Evolutionary conservation across 495 filamentous ascomycete species (phyloP), one percentile per base, ranked within the genome.

Genomic region (Penicillium samsonianum): DNA sequence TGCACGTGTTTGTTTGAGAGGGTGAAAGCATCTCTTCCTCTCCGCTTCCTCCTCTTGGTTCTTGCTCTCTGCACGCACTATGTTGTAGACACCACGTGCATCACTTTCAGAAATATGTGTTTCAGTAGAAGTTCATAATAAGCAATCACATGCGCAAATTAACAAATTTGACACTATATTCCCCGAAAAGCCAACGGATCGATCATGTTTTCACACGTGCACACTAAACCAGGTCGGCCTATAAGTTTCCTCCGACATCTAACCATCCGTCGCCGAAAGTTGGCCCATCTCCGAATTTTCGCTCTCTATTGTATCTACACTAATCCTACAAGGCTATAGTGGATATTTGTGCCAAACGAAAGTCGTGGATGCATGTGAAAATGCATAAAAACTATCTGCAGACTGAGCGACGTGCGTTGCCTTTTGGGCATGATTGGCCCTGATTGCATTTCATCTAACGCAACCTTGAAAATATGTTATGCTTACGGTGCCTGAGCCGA

Each of bases 401-500:
- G 22, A 16, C n/a, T 12, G 14, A 26, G 7, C 12, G 33, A 35
- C 35, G 49, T 51, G 49, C 22, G 22, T 35, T 14, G 20, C 5
- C n/a, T 38, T 38, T 22, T 12, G 7, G n/a, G 11, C 22, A 28
- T 51, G 49, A 51, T 51, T 51, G 49, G 49, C 23, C 23, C 33
- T 17, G 3, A 28, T 5, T 51, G 16, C 35, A 40, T 37, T 14
- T 12, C 12, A 5, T 16, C 6, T 14, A 17, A 30, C n/a, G 5
- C 11, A 2, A n/a, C n/a, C n/a, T n/a, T n/a, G n/a, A n/a, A n/a
- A 8, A 6, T 16, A n/a, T 38, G 14, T 40, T 17, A 4, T 51
- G 49, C 8, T 40, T 40, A 8, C 3, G 35, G 35, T 40, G 12
- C 22, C 22, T 30, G 49, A 10, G 14, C 31, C 19, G 19, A 51